These are phyloP conservation scores for Margaritispora aquatica DNA, from an alignment of 495 filamentous ascomycete genomes.

Conservation along the genomic window DNA sequence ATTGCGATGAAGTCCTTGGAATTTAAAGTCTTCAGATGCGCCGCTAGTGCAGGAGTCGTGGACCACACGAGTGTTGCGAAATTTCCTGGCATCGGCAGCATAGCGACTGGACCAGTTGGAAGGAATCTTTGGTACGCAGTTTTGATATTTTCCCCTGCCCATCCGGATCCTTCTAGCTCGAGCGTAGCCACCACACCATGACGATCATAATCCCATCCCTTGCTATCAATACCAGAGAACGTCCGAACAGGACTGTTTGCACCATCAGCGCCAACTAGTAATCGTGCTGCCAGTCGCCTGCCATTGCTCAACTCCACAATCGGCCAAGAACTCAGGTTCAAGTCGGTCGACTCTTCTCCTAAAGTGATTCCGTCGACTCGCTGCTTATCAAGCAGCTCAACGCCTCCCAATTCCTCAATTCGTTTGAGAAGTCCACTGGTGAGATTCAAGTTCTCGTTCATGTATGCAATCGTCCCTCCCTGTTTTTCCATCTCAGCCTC, in stretches of 20 bases:
- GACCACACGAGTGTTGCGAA: conserved; percentile 89
- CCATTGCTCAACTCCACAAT: conserved; percentile 60
- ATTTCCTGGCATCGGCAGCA: conserved; percentile 81
- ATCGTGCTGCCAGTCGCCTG: conserved; percentile 63
- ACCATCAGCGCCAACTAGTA: conserved; percentile 91
- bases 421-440: conserved; percentile 66
- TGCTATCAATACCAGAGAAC: conserved; percentile 77
- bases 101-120: conserved; percentile 82
- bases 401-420: conserved; percentile 59
- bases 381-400: conserved; percentile 66
- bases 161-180: conserved; percentile 52
- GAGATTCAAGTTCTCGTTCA: conserved; percentile 92
- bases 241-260: conserved; percentile 88
- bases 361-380: conserved; percentile 71
- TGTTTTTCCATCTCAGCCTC: conserved; percentile 32
- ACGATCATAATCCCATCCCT: conserved; percentile 89
- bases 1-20: conserved; percentile 70
- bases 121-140: conserved; percentile 95
- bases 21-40: conserved; percentile 69
- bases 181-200: conserved; percentile 91
- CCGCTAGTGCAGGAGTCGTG: conserved; percentile 71
- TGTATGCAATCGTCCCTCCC: conserved; percentile 72
- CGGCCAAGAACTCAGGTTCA: conserved; percentile 83
- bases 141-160: conserved; percentile 48
- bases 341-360: conserved; percentile 59